Base-by-base conservation (phyloP, 345 rosid species). In the Clausena lansium region DNA sequence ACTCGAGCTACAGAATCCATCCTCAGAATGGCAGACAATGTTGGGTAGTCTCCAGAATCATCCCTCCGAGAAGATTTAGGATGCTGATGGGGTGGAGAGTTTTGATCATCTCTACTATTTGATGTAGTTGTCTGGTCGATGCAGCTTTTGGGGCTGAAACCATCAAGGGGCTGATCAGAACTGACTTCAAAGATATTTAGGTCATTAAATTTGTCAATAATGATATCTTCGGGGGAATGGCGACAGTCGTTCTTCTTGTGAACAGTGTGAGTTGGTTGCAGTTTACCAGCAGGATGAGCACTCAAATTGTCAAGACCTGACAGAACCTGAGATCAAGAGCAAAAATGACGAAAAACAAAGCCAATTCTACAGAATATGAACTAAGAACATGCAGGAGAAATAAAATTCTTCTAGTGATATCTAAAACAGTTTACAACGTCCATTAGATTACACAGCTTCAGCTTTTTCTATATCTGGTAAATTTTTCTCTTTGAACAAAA, bases 1-100 rank as follows among this genome's bases (percentile, higher is more conserved):
- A 87, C 91, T 59, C 93, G 88, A 4, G 90, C 85, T 35, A 96
- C 95, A 22, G 93, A 81, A 76, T 89, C 93, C 97, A 92, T 87
- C 41, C 83, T 87, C 25, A 74, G 84, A 75, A 96, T 84, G 2
- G 81, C 84, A 55, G 95, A 82, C 50, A 94, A 54, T 35, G 79
- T 73, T 14, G 92, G 92, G 77, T 63, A 79, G 71, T 74, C 74
- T 45, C 71, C 60, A 9, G 69, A 74, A 78, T 75, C 71, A 62
- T 85, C 83, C 15, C n/a, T 22, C n/a, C 14, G 45, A 13, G 45
- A 41, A 67, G 76, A 63, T 76, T 57, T 71, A 27, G 32, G 55
- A 55, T 76, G 70, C 66, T 65, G 70, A 61, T 73, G 54, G 39
- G 59, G 19, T 3, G 11, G 27, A 25, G 24, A 22, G 60, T 25